Evolutionary conservation across 108 stramenopile genomes (phyloP), one percentile per base, ranked within the genome.

Genomic region (Cyclotella atomus): DNA sequence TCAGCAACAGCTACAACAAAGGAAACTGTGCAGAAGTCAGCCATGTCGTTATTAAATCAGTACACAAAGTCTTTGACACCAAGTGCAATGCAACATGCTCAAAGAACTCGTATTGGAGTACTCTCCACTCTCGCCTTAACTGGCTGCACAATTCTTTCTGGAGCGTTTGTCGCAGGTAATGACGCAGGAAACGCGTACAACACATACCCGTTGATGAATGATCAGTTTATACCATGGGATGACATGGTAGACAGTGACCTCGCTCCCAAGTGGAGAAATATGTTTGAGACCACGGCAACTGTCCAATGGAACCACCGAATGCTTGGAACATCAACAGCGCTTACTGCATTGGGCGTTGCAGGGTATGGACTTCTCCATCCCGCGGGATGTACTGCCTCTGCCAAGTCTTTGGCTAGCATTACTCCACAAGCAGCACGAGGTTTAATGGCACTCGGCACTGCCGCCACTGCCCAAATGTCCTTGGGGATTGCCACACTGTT

Each of bases 241-340:
- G 89, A 87, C 30, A 85, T 88, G 56, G 52, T 85, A 6, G 74
- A 85, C 50, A 74, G 77, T 1, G 83, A 82, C 1, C 30, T 88
- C 27, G 30, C 34, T 41, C 97, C 97, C 0, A 81, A 77, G 68
- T 89, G 84, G 75, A 76, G 90, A 29, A 99, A 99, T 61, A 52
- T 97, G 23, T 93, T 97, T 63, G 97, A 99, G 59, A 99, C 97
- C 68, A 97, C 99, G 14, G 98, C 98, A 4, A 95, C 90, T 25
- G 99, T 99, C 21, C 99, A 99, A 75, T 97, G 95, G 72, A 97
- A 99, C 71, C 99, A 99, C 72, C 88, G 99, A 33, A 64, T 96
- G 20, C 82, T 99, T 29, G 99, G 98, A 15, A 86, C 92, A 35
- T 55, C 82, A 27, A 98, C 98, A 8, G 85, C 96, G 9, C 54